Evolutionary conservation across 1,284 basidiomycete genomes (phyloP).

Genomic region (Microbotryum intermedium): DNA sequence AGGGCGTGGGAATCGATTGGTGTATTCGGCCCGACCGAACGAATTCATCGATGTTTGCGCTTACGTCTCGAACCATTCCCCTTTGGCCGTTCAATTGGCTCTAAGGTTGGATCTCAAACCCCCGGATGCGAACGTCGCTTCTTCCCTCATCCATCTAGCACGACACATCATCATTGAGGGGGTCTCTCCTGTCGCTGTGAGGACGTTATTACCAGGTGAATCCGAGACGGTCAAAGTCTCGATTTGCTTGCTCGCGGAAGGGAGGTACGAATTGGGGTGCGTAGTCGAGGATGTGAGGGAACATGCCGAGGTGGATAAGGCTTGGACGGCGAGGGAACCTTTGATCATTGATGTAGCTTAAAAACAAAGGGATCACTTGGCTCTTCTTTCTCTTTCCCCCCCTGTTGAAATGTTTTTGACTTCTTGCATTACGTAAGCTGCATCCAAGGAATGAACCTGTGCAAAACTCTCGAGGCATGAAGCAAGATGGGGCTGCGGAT

Average conservation of each 20-base stretch:
- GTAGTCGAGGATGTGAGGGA: constrained; percentile 37
- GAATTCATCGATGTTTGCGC: constrained; percentile 32
- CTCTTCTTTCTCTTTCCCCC: no score
- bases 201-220: constrained; percentile 11
- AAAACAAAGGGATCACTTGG: no score
- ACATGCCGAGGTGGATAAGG: background rate
- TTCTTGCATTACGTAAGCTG: no score
- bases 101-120: constrained; percentile 38
- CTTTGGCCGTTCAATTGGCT: no score
- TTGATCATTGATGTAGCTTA: background rate
- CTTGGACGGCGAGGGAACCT: constrained; percentile 4
- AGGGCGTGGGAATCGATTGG: constrained; percentile 20
- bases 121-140: constrained; percentile 3
- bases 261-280: constrained; percentile 59
- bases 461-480: no score
- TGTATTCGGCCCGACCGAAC: constrained; percentile 28
- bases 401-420: no score
- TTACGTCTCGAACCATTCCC: constrained; percentile 27
- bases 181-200: constrained; percentile 13
- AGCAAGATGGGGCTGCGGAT: no score
- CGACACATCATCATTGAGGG: constrained; percentile 31
- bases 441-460: no score
- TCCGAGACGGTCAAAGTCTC: constrained; percentile 46
- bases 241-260: constrained; percentile 64
- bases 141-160: constrained; percentile 17